Evolutionary conservation across 441 rosid genomes (phyloP), one percentile per base, ranked within the genome.

Genomic region (Erysimum cheiri): DNA sequence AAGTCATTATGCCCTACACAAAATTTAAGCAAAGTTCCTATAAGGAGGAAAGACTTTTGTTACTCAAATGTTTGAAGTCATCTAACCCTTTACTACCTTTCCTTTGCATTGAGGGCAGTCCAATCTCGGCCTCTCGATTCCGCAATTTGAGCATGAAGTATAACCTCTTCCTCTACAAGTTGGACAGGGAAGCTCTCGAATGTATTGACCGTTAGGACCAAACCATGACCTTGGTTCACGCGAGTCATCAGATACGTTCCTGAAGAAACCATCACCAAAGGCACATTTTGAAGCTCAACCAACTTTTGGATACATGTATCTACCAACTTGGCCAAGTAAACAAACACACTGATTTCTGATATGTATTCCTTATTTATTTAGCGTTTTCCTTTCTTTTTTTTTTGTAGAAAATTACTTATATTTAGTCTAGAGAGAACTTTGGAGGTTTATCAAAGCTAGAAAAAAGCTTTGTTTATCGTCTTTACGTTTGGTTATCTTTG

Each of bases 121-220:
- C 44, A 78, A 62, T 68, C 87, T 75, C 2, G 85, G 79, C 60
- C 97, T 84, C 80, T 93, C 95, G 40, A 89, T 88, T 10, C 97
- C 95, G 5, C 98, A 93, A 55, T 85, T 88, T 5, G 90, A 60
- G 76, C 98, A 93, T 5, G 91, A 90, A 56, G 95, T 85, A 73
- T 93, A 93, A 61, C 97, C 98, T 80, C 96, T 85, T 10, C 97
- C 98, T 61, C 98, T 85, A 69, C 97, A 93, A 77, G 86, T 87
- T 0, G 97, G 97, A 74, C 97, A 91, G 2, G 97, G 98, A 54
- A 93, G 90, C 85, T 93, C 98, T 75, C 86, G 82, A 60, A 88
- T 91, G 75, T 91, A 89, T 75, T 87, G 98, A 47, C 97, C 97
- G 70, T 71, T 91, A 4, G 98, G 96, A 80, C 98, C 98, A 75